Evolutionary conservation across 108 stramenopile genomes (phyloP), one percentile per base, ranked within the genome.

Genomic region (Nitzschia palea): DNA sequence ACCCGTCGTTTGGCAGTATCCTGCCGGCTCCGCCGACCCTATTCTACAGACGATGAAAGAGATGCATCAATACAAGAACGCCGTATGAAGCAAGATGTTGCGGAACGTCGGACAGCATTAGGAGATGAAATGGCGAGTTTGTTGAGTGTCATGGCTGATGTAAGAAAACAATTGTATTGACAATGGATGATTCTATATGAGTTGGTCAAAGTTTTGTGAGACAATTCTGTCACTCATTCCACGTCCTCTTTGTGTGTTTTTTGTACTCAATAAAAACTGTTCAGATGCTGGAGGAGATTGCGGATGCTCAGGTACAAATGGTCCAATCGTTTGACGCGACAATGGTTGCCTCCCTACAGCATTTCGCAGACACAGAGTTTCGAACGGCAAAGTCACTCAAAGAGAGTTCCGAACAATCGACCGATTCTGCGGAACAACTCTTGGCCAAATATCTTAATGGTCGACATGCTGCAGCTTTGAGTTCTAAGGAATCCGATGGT

Each of bases 371-470:
- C 3, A 76, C 73, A 2, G 88, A 94, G 65, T 62, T 78, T 18
- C 68, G 78, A 30, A 84, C 86, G 44, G 88, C 84, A 5, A 73
- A 68, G 20, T 61, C 72, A 10, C 73, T 94, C 28, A 72, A 85
- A 47, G 45, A 59, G 2, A 80, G 82, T 63, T 88, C 87, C 17
- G 90, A 87, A 33, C 63, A 82, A 44, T 71, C 82, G 45, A 83
- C 86, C 0, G 90, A 89, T 43, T 71, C 74, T 44, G 88, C 88
- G 45, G 93, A 94, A 53, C 47, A 64, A n/a, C 57, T 80, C 6
- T 87, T 89, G 62, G 67, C 72, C 29, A 84, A 85, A 67, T 94
- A 89, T 60, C 69, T 90, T 71, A 86, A 90, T 65, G 86, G 89
- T 42, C 64, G 84, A 29, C 84, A 87, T 60, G 78, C 77, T 10